phyloP scores from a whole-genome alignment of 495 filamentous ascomycete species.

The Hyaloscypha hepaticicola region DNA sequence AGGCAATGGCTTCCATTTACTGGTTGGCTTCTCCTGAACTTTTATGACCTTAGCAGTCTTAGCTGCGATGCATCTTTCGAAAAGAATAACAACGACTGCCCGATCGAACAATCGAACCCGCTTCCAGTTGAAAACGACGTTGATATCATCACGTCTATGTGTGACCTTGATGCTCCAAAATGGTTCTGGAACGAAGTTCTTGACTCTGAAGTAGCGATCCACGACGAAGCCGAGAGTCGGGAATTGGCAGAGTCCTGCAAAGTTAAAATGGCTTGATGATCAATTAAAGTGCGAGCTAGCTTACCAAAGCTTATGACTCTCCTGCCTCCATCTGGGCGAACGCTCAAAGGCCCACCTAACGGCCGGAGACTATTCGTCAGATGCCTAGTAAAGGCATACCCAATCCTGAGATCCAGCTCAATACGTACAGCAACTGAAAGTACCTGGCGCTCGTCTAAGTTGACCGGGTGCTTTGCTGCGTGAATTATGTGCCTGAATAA shows the following conservation, averaged over 20 bases:
- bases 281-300: not conserved
- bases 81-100: slow-evolving; percentile 73
- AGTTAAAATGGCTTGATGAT: slow-evolving; percentile 7
- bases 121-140: slow-evolving; percentile 83
- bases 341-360: slow-evolving; percentile 56
- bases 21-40: slow-evolving; percentile 85
- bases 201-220: slow-evolving; percentile 87
- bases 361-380: slow-evolving; percentile 70
- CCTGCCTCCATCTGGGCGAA: slow-evolving; percentile 34
- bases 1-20: slow-evolving; percentile 90
- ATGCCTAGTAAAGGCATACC: slow-evolving; percentile 88
- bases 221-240: slow-evolving; percentile 96
- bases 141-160: slow-evolving; percentile 71
- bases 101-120: slow-evolving; percentile 86
- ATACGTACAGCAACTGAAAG: slow-evolving; percentile 87
- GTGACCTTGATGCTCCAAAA: slow-evolving; percentile 93
- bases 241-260: slow-evolving; percentile 87
- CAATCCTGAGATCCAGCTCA: slow-evolving; percentile 89
- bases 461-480: slow-evolving; percentile 72
- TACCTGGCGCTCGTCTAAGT: slow-evolving; percentile 82
- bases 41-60: slow-evolving; percentile 76
- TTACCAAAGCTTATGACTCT: slow-evolving; percentile 85
- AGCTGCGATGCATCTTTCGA: slow-evolving; percentile 80
- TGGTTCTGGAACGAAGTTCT: slow-evolving; percentile 86
- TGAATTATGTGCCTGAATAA: slow-evolving; percentile 69